Percentiles rank a stretch among this genome's conserved stretches.
Evolutionary conservation across 192 early-diverging fungal genomes (phyloP).

Genomic region (Mortierella hygrophila): DNA sequence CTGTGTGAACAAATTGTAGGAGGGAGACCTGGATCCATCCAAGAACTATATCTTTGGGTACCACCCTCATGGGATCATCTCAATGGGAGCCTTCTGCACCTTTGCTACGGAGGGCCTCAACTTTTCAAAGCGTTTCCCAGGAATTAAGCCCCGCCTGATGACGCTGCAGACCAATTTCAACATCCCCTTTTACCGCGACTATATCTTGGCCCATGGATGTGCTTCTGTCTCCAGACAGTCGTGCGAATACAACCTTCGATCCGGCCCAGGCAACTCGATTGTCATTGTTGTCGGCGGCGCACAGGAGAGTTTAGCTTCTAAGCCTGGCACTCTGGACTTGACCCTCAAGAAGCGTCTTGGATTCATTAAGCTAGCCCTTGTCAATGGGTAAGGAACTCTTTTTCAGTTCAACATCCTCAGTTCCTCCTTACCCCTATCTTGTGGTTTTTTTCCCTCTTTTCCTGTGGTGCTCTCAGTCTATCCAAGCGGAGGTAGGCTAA

Average conservation of each 20-base stretch:
- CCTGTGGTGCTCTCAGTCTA: not conserved
- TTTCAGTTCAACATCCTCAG: not conserved
- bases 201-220: slow-evolving; percentile 82
- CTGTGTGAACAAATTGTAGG: slow-evolving; percentile 62
- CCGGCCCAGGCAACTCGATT: slow-evolving; percentile 73
- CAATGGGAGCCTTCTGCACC: slow-evolving; percentile 82
- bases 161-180: slow-evolving; percentile 87
- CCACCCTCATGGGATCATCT: slow-evolving; percentile 91
- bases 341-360: slow-evolving; percentile 84
- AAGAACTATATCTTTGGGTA: slow-evolving; percentile 91
- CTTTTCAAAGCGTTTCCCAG: slow-evolving; percentile 80
- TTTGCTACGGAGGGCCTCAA: slow-evolving; percentile 86
- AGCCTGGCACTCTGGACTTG: slow-evolving; percentile 72
- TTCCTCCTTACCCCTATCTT: not conserved
- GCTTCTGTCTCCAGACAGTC: slow-evolving; percentile 78
- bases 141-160: slow-evolving; percentile 81
- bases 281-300: slow-evolving; percentile 94
- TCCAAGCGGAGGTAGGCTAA: not conserved
- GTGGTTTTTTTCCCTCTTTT: not conserved
- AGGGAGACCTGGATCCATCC: slow-evolving; percentile 82
- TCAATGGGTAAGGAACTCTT: slow-evolving; percentile 56
- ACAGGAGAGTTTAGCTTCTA: slow-evolving; percentile 79
- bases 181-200: slow-evolving; percentile 89
- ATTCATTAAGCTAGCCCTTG: slow-evolving; percentile 90
- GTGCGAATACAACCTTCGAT: slow-evolving; percentile 77